phyloP scores from a whole-genome alignment of 2,329 filamentous ascomycete genomes.

The Huntiella moniliformis region DNA sequence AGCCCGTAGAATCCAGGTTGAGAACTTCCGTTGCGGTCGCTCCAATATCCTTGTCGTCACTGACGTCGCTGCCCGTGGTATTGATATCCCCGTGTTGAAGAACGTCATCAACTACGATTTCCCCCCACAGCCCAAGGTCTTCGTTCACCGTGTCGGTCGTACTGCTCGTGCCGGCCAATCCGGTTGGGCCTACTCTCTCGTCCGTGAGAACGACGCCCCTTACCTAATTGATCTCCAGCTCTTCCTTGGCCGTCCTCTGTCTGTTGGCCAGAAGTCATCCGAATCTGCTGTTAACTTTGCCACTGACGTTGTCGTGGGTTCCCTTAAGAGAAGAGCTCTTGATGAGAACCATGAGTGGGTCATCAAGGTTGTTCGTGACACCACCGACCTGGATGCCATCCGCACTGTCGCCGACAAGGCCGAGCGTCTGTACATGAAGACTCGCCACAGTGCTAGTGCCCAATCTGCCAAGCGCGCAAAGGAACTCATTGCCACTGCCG shows the following conservation, averaged over 20 bases:
- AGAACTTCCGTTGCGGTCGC: slow-evolving; percentile 68
- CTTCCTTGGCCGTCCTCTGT: slow-evolving; percentile 70
- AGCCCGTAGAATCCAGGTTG: slow-evolving; percentile 77
- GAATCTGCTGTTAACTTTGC: slow-evolving; percentile 49
- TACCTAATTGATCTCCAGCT: slow-evolving; percentile 89
- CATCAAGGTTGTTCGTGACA: slow-evolving; percentile 57
- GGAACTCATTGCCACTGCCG: slow-evolving; percentile 49
- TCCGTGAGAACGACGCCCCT: slow-evolving; percentile 71
- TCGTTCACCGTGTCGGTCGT: slow-evolving; percentile 86
- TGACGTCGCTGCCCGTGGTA: slow-evolving; percentile 88
- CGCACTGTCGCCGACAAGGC: slow-evolving; percentile 65
- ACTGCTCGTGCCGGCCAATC: slow-evolving; percentile 84
- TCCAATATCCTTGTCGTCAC: slow-evolving; percentile 90
- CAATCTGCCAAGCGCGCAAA: slow-evolving; percentile 82
- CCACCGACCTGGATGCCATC: slow-evolving; percentile 52
- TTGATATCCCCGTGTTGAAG: slow-evolving; percentile 87
- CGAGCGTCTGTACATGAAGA: slow-evolving; percentile 81
- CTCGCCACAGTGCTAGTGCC: slow-evolving; percentile 71
- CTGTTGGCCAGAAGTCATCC: slow-evolving; percentile 45
- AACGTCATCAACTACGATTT: slow-evolving; percentile 99
- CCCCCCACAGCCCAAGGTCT: slow-evolving; percentile 88
- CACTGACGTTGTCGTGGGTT: slow-evolving; percentile 67
- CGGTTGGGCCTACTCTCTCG: slow-evolving; percentile 89
- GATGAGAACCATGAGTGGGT: slow-evolving; percentile 68
- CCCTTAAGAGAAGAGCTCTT: slow-evolving; percentile 52